These are phyloP conservation scores for Nematocida sp. DNA, from an alignment of 371 early-diverging fungal species.

Conservation along the genomic window DNA sequence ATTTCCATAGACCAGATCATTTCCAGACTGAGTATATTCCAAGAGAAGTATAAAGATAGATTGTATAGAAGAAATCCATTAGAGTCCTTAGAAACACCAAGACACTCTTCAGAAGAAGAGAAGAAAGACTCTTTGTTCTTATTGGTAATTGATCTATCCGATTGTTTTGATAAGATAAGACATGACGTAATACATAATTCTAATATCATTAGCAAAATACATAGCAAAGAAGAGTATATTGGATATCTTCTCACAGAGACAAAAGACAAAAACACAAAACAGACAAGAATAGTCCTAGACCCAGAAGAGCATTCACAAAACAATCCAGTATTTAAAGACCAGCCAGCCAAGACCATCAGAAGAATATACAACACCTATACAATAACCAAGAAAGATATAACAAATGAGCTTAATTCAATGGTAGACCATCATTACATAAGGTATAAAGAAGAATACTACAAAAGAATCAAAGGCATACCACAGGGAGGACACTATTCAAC, in stretches of 20 bases:
- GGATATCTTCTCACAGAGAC: neutral
- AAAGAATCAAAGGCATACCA: constrained; percentile 13
- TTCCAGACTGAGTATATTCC: no score
- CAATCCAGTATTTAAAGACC: neutral
- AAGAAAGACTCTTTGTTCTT: no score
- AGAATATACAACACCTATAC: no score
- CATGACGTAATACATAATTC: neutral
- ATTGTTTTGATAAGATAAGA: constrained; percentile 21
- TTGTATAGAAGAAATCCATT: no score
- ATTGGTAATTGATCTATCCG: constrained; percentile 13
- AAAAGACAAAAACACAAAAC: neutral
- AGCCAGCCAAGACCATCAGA: no score
- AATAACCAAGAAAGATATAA: neutral
- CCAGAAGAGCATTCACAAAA: neutral
- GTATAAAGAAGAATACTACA: constrained; percentile 1
- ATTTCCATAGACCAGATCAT: no score
- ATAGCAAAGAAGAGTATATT: neutral
- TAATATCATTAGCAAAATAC: neutral
- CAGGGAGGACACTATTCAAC: constrained; percentile 23
- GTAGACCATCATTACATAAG: neutral
- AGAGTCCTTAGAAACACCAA: no score
- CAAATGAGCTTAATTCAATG: no score
- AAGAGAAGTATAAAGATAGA: no score
- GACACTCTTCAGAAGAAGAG: no score
- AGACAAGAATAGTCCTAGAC: neutral